Evolutionary conservation across 2,329 filamentous ascomycete genomes (phyloP), one percentile per base, ranked within the genome.

Genomic region (Fusarium phyllophilum): DNA sequence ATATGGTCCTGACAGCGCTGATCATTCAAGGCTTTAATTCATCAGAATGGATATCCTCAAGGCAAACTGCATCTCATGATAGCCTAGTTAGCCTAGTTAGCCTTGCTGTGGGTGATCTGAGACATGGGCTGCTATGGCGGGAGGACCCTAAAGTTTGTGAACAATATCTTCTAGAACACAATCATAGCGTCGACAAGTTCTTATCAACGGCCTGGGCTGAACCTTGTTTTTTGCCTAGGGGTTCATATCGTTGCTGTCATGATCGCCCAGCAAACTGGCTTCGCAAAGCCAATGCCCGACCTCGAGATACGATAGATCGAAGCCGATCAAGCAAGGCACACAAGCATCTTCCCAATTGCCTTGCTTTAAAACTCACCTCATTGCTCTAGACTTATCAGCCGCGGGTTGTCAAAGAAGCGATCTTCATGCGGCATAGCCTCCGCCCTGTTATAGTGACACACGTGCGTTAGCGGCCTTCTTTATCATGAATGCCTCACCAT

Each of bases 391-490:
- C n/a, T 55, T 42, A 34, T 51, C 55, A 44, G 44, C 38, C 8
- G 15, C 18, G n/a, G 34, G 13, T 31, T 39, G 29, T 33, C 24
- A 38, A 45, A 31, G 24, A 39, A 34, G 51, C 42, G 36, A 44
- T 66, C 51, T 33, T 29, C 18, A 49, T 54, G 38, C 51, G 41
- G 44, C 71, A 65, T 31, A 69, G 71, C 72, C 72, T 68, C 45
- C 72, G 72, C 72, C 72, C 63, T 36, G 46, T 39, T 42, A 60
- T 12, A 66, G 68, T 63, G 67, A 24, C 48, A 68, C 59, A 74
- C 20, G 26, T 55, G 29, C 49, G 15, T 57, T 29, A 55, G 59
- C 39, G 66, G 18, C 52, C 26, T 41, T 42, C 48, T 68, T 46
- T 62, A 57, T 61, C 38, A 33, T 29, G 41, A 44, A 46, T 64